Conservation (phyloP, 192 early-diverging fungal species). For the Coemansia sp. region DNA sequence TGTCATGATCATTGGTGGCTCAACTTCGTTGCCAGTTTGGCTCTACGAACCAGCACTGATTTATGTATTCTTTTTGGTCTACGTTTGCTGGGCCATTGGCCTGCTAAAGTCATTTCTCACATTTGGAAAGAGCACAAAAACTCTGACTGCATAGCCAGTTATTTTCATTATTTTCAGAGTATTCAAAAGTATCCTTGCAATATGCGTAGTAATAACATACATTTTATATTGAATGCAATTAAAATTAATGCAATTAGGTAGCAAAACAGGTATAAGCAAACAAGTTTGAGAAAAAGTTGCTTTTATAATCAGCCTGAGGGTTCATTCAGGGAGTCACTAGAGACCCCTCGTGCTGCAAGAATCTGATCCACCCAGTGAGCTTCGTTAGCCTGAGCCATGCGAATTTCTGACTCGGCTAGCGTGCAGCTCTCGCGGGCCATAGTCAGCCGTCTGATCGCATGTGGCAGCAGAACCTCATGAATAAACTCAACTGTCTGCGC, state of each 20-base stretch:
- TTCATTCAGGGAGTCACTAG: not conserved
- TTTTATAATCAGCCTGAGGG: not conserved
- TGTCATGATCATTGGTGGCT: slow-evolving; percentile 26
- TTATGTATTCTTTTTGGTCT: not conserved
- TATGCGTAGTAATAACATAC: too few relatives aligned
- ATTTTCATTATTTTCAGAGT: not conserved
- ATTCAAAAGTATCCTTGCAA: too few relatives aligned
- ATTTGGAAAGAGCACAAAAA: not conserved
- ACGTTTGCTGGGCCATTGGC: slow-evolving; percentile 4
- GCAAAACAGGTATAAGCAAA: too few relatives aligned
- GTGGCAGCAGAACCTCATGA: slow-evolving; percentile 51
- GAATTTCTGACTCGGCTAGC: slow-evolving; percentile 33
- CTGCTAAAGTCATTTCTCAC: slow-evolving; percentile 3
- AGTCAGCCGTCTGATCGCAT: slow-evolving; percentile 43
- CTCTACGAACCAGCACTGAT: not conserved
- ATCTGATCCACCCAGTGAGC: slow-evolving; percentile 50
- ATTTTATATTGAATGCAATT: too few relatives aligned
- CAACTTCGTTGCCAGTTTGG: slow-evolving; percentile 30
- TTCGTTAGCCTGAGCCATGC: slow-evolving; percentile 27
- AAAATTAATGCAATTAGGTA: too few relatives aligned
- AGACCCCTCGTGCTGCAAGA: slow-evolving; percentile 32
- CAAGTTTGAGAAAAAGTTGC: not conserved
- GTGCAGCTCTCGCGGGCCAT: slow-evolving; percentile 32
- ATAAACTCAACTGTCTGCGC: slow-evolving; percentile 28
- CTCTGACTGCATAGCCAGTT: not conserved